Evolutionary conservation across 2,329 filamentous ascomycete species (phyloP), one percentile per base, ranked within the genome.

Genomic region (Sclerotinia glacialis): DNA sequence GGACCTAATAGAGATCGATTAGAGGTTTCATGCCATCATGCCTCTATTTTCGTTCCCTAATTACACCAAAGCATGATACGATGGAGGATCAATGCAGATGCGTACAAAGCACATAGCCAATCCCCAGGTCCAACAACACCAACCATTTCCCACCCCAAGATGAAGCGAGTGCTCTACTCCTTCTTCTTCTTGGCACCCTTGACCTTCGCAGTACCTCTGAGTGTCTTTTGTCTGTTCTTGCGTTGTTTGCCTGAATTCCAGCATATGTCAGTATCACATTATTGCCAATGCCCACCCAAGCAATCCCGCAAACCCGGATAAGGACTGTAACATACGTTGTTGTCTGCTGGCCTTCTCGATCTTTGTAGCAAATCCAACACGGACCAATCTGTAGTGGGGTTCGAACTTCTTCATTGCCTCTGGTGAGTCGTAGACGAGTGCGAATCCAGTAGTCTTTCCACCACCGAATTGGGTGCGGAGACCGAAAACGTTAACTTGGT

Each of bases 361-460:
- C 92, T 98, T 98, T 82, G 82, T 86, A 79, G 92, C 94, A 77
- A 92, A 86, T 80, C 94, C 95, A 80, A 97, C 92, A 76, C 95
- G 89, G 82, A 99, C 88, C 77, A 97, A 89, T 83, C 95, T 90
- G 90, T 97, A 97, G 84, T 90, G 90, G 78, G 95, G 95, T 89
- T 99, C 95, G 83, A 98, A 99, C 85, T 98, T 98, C 92, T 97
- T 97, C 89, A 99, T 89, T 78, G 93, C 92, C 87, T 99, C 95
- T 80, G 88, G 85, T 75, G 92, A 96, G 84, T 99, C 95, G 89
- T 99, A 99, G 85, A 99, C 87, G 78, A 98, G 92, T 75, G 93
- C 95, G 81, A 99, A 99, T 78, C 95, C 95, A 75, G 94, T 98
- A 82, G 92, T 97, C 91, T 99, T 99, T 87, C 95, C 95, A 80